Percentiles rank a stretch among this genome's conserved stretches.
Conservation (phyloP, 805 yeast genomes). For the Teunomyces cretensis region DNA sequence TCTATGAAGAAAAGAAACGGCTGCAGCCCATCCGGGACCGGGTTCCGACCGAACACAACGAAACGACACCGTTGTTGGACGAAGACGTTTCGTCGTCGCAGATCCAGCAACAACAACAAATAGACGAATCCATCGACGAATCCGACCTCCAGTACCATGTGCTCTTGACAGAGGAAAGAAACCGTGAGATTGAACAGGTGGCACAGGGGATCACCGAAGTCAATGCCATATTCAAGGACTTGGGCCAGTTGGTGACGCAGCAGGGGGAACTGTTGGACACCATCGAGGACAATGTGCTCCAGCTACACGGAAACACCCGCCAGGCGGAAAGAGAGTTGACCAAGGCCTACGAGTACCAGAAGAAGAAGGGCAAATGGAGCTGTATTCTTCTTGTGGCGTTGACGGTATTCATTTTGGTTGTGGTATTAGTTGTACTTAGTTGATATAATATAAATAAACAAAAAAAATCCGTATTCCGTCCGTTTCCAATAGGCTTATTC, state of each 20-base stretch:
- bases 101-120: slow-evolving; percentile 25
- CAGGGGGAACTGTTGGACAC: slow-evolving; percentile 86
- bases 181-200: slow-evolving; percentile 67
- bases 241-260: slow-evolving; percentile 73
- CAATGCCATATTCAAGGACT: slow-evolving; percentile 78
- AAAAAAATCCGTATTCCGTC: too few relatives aligned
- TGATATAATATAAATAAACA: slow-evolving; percentile 12
- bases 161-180: slow-evolving; percentile 67
- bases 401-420: slow-evolving; percentile 54
- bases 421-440: slow-evolving; percentile 55
- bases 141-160: slow-evolving; percentile 62
- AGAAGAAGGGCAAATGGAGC: slow-evolving; percentile 68
- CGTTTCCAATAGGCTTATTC: too few relatives aligned
- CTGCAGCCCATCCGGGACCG: slow-evolving; percentile 17
- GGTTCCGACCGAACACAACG: slow-evolving; percentile 13
- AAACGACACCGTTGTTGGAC: slow-evolving; percentile 40
- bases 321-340: slow-evolving; percentile 68
- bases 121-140: slow-evolving; percentile 41
- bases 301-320: slow-evolving; percentile 61
- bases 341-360: slow-evolving; percentile 76
- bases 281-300: slow-evolving; percentile 74
- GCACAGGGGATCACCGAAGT: slow-evolving; percentile 81
- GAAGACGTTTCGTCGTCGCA: slow-evolving; percentile 18
- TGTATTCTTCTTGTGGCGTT: slow-evolving; percentile 62
- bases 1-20: slow-evolving; percentile 50